These are phyloP conservation scores for Monosporozyma aquatica DNA, from an alignment of 805 yeast species.

Conservation along the genomic window DNA sequence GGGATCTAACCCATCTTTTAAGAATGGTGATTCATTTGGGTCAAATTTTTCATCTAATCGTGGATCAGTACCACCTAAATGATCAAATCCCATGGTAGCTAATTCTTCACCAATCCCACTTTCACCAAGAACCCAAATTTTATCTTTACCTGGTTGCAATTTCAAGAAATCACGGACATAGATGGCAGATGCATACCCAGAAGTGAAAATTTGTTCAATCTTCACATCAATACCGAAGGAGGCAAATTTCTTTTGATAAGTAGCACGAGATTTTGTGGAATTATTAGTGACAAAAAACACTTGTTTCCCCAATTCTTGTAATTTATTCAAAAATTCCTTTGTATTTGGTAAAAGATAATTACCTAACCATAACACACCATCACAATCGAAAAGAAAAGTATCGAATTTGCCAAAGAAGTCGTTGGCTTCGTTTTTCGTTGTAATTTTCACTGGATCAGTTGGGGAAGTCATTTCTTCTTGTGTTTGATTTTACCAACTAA, in stretches of 20 bases:
- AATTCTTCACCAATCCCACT: slow-evolving; percentile 78
- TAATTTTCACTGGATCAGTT: slow-evolving; percentile 38
- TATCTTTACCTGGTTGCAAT: slow-evolving; percentile 57
- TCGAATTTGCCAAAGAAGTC: slow-evolving; percentile 58
- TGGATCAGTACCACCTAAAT: slow-evolving; percentile 80
- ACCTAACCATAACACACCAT: slow-evolving; percentile 95
- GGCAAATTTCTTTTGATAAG: slow-evolving; percentile 67
- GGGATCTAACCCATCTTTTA: slow-evolving; percentile 46
- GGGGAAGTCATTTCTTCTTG: background rate
- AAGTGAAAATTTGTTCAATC: slow-evolving; percentile 74
- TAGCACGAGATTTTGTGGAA: slow-evolving; percentile 79
- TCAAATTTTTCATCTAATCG: slow-evolving; percentile 44
- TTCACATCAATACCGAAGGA: slow-evolving; percentile 39
- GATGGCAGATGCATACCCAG: slow-evolving; percentile 85
- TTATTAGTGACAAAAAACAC: slow-evolving; percentile 90
- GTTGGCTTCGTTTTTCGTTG: slow-evolving; percentile 39
- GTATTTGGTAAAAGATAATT: slow-evolving; percentile 69
- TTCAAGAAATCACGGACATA: slow-evolving; percentile 69
- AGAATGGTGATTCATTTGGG: slow-evolving; percentile 45
- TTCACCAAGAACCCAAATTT: slow-evolving; percentile 87
- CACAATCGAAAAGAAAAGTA: slow-evolving; percentile 91
- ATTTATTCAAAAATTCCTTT: slow-evolving; percentile 59
- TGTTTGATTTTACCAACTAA: background rate
- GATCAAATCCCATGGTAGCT: slow-evolving; percentile 57
- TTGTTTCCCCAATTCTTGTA: slow-evolving; percentile 49